Evolutionary conservation across 2,329 filamentous ascomycete species (phyloP), one percentile per base, ranked within the genome.

Genomic region (Claviceps citrina): DNA sequence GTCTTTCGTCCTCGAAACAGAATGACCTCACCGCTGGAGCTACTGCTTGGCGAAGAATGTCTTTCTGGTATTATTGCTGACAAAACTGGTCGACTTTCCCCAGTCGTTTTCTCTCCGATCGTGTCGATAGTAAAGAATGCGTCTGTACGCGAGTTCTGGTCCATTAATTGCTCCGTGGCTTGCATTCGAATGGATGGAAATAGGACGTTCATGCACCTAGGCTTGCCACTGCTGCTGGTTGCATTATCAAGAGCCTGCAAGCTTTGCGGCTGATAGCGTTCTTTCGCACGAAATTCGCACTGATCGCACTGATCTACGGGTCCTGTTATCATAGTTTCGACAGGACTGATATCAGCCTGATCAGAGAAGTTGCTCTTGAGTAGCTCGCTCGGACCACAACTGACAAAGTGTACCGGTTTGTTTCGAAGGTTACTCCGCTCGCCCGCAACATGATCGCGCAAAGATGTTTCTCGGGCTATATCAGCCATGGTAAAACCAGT

Each of bases 1-100:
- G 47, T 42, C 51, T 54, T 53, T 43, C 76, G 66, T 30, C 76
- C 76, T 43, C 65, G 70, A 53, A 83, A 84, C 0, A 84, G 51
- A 35, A 86, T 76, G 5, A 84, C 64, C 47, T 94, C 58, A 9
- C 59, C 81, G 50, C 78, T 81, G 0, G 80, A 83, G 35, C 44
- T 53, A 27, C 46, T 53, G 8, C 51, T 50, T 18, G 47, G 45
- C 1, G 51, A 54, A 1, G 38, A 44, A 5, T 46, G 38, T 28
- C 46, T 44, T 7, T 51, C 47, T 12, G 51, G 47, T 12, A 48
- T 42, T 10, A 44, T 22, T 7, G 49, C 31, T 0, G 40, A 20
- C 15, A 34, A 19, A 13, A 8, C 15, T 19, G 37, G n/a, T 9
- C 16, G 10, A 19, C 31, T 43, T 5, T 35, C 20, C 10, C 38